Percentiles rank a stretch among this genome's conserved stretches.
These are phyloP conservation scores for Volvox reticuliferus DNA, from an alignment of 139 green algal genomes.

Conservation along the genomic window DNA sequence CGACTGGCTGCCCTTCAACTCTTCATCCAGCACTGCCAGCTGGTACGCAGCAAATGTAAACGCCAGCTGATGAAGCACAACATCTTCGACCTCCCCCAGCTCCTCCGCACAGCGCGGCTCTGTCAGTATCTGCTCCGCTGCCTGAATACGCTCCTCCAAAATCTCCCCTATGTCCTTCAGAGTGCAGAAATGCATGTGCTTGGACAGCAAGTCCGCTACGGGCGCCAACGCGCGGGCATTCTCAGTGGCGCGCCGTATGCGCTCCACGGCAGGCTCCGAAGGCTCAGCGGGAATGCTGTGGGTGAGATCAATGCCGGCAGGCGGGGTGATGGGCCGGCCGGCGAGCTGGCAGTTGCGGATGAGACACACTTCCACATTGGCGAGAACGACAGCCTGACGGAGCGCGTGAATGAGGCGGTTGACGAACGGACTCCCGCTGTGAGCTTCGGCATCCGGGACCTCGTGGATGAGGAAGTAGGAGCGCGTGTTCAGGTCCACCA, in stretches of 20 bases:
- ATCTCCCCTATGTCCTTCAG: background rate
- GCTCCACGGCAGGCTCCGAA: background rate
- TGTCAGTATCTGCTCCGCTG: background rate
- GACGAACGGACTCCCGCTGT: background rate
- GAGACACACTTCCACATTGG: slow-evolving; percentile 24
- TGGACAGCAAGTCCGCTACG: background rate
- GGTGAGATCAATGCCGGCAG: background rate
- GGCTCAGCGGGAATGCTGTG: background rate
- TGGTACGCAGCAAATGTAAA: slow-evolving; percentile 13
- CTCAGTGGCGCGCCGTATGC: background rate
- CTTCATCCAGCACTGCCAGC: slow-evolving; percentile 3
- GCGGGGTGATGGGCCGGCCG: background rate
- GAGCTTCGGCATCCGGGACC: background rate
- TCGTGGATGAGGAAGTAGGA: slow-evolving; percentile 26
- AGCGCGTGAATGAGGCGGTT: background rate
- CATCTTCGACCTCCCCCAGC: background rate
- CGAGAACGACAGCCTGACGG: background rate
- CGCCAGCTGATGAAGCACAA: background rate
- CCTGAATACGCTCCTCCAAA: background rate
- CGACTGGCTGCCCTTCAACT: slow-evolving; percentile 12
- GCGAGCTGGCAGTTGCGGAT: background rate
- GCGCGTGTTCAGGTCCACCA: slow-evolving; percentile 11
- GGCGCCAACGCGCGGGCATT: background rate
- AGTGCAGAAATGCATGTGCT: background rate
- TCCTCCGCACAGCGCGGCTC: background rate